These are phyloP conservation scores for Phylloporus sp. DNA, from an alignment of 768 basidiomycete species.

Conservation along the genomic window DNA sequence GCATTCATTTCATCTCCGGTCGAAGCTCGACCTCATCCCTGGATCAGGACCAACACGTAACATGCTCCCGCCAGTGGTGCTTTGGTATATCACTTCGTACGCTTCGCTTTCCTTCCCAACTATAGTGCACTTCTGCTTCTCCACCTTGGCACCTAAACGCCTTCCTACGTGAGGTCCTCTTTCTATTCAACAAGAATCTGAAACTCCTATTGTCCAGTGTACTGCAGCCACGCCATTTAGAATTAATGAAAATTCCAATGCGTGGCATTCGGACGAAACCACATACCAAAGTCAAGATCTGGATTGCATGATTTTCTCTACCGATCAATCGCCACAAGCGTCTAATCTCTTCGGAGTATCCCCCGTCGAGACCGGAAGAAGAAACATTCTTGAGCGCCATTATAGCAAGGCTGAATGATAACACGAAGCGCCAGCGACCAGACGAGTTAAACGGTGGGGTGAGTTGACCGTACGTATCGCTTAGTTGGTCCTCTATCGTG, in stretches of 20 bases:
- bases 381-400: too few relatives aligned
- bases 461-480: constrained; percentile 22
- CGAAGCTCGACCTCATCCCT: background rate
- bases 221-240: too few relatives aligned
- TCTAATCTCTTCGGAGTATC: too few relatives aligned
- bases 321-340: too few relatives aligned
- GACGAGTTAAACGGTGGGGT: constrained; percentile 27
- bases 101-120: background rate
- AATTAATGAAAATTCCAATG: background rate
- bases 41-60: background rate
- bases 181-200: too few relatives aligned
- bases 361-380: constrained; percentile 38
- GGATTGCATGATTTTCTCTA: too few relatives aligned
- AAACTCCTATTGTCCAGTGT: too few relatives aligned
- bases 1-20: background rate
- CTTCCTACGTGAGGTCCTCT: background rate
- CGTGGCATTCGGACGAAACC: background rate
- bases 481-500: constrained; percentile 13
- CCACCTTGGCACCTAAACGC: too few relatives aligned
- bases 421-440: too few relatives aligned
- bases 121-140: too few relatives aligned
- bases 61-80: background rate
- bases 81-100: background rate
- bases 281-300: constrained; percentile 36
- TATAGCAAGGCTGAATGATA: constrained; percentile 18